These are phyloP conservation scores for Myriosclerotinia scirpicola DNA, from an alignment of 2,329 filamentous ascomycete genomes.

Conservation along the genomic window DNA sequence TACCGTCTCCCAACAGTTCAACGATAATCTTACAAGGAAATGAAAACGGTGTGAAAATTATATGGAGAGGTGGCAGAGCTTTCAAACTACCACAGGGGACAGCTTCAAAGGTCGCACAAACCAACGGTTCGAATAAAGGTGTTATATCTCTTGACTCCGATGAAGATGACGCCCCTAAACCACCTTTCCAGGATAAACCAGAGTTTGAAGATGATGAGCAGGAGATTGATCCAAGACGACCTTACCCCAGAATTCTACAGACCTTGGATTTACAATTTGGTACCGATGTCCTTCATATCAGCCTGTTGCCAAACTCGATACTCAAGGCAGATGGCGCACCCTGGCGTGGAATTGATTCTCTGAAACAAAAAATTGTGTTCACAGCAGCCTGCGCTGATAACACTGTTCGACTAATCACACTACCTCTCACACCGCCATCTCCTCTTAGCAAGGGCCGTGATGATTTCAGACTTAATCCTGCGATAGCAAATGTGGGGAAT, in stretches of 20 bases:
- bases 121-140: slow-evolving; percentile 55
- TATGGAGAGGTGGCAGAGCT: slow-evolving; percentile 63
- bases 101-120: slow-evolving; percentile 43
- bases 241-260: slow-evolving; percentile 57
- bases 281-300: slow-evolving; percentile 55
- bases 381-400: slow-evolving; percentile 59
- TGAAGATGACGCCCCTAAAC: slow-evolving; percentile 49
- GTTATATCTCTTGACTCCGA: slow-evolving; percentile 66
- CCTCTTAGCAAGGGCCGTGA: slow-evolving; percentile 56
- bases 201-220: slow-evolving; percentile 57
- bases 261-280: slow-evolving; percentile 61
- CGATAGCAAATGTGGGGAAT: slow-evolving; percentile 56
- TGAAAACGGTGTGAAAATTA: slow-evolving; percentile 59
- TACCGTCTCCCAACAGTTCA: slow-evolving; percentile 62
- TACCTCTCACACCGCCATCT: slow-evolving; percentile 62
- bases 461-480: slow-evolving; percentile 52
- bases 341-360: slow-evolving; percentile 47
- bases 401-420: slow-evolving; percentile 56
- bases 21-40: slow-evolving; percentile 63
- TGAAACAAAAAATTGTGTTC: slow-evolving; percentile 61
- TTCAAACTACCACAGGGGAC: slow-evolving; percentile 51
- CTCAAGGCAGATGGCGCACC: slow-evolving; percentile 51
- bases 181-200: slow-evolving; percentile 52
- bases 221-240: slow-evolving; percentile 38
- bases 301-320: slow-evolving; percentile 53